Evolutionary conservation across 345 rosid genomes (phyloP).

Genomic region (Excoecaria cochinchinensis): DNA sequence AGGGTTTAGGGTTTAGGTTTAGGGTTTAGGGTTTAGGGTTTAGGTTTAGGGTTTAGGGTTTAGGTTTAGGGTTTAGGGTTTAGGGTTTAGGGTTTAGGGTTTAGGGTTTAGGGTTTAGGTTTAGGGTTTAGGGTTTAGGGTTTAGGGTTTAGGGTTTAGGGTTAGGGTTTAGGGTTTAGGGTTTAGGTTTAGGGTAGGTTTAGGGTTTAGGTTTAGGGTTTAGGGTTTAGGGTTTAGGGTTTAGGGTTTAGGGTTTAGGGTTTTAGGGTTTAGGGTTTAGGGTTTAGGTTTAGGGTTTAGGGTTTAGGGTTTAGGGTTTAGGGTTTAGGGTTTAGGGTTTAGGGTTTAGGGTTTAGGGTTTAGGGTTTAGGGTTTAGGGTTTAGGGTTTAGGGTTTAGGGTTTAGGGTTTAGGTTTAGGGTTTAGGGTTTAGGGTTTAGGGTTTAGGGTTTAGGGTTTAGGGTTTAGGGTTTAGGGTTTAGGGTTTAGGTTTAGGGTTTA

Average conservation of each 20-base stretch:
- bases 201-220: neutral
- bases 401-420: conserved; percentile 16
- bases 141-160: neutral
- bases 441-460: conserved; percentile 14
- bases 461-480: conserved; percentile 17
- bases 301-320: conserved; percentile 15
- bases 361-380: conserved; percentile 14
- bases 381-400: conserved; percentile 17
- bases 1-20: conserved; percentile 10
- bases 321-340: conserved; percentile 17
- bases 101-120: conserved; percentile 4
- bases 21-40: neutral
- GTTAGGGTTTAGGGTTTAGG: conserved; percentile 10
- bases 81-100: conserved; percentile 17
- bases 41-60: neutral
- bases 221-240: conserved; percentile 15
- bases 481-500: neutral
- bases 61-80: conserved; percentile 3
- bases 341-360: conserved; percentile 5
- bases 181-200: neutral
- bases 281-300: conserved; percentile 7
- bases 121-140: conserved; percentile 6
- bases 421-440: conserved; percentile 20
- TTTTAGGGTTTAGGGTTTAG: neutral
- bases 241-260: conserved; percentile 13